Evolutionary conservation across 1,284 basidiomycete species (phyloP), one percentile per base, ranked within the genome.

Genomic region (Porogramme epimiltina): DNA sequence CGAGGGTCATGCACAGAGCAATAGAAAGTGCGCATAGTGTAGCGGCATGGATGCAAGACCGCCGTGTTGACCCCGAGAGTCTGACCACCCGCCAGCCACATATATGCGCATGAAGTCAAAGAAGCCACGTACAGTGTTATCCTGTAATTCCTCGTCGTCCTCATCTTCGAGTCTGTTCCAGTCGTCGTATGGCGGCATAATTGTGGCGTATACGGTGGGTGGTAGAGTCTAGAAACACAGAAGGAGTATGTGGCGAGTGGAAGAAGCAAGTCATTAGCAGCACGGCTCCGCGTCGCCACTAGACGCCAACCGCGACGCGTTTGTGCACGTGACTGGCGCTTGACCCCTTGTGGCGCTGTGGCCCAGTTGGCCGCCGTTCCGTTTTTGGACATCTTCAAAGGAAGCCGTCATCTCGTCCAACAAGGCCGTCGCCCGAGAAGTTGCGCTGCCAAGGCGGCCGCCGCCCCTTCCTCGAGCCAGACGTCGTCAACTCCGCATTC

Each of bases 111-210:
- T 8, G 28, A 31, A 31, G 28, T 8, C 28, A 31, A 31, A 31
- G 28, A 31, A 8, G 13, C 4, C 11, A 71, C 81, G 62, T 59
- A 88, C 88, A 36, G 84, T 84, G 13, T 65, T 51, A 57, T 91
- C 87, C 62, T 89, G 86, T 4, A 91, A 66, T 56, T 92, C 89
- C 22, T 89, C 85, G 2, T 91, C 88, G 15, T 91, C 89, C 6
- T 90, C 87, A 0, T 89, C 85, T 4, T 87, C 86, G 22, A 86
- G 63, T 48, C 73, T 80, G 63, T 87, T 89, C 88, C 88, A 91
- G 49, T 89, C 85, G 36, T 89, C 85, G 52, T 82, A 90, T 0
- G 77, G 73, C 0, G 82, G 69, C 82, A 84, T 84, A 31, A 16
- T 37, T 36, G 16, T 25, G 25, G 31, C 8, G 20, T 40, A 25